phyloP scores from a whole-genome alignment of 2,329 filamentous ascomycete genomes.

The Didymella keratinophila region DNA sequence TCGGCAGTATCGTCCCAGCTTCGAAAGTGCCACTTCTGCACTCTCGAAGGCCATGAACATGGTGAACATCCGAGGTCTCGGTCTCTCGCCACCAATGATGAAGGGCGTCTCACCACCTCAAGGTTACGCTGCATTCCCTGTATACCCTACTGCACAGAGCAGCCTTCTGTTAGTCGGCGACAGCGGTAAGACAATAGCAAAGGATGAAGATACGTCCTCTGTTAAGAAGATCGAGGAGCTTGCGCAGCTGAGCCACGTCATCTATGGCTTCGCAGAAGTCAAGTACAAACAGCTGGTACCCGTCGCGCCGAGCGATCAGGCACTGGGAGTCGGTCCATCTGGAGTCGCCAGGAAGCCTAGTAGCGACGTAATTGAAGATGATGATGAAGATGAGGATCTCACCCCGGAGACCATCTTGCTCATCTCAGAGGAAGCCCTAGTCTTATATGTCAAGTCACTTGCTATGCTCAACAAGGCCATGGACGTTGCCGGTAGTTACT shows the following conservation, averaged over 20 bases:
- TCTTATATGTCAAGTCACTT: conserved; percentile 94
- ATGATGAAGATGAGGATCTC: conserved; percentile 69
- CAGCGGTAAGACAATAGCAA: conserved; percentile 65
- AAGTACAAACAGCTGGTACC: conserved; percentile 98
- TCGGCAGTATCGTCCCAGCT: conserved; percentile 74
- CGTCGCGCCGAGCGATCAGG: conserved; percentile 76
- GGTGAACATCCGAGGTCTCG: conserved; percentile 80
- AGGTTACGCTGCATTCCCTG: conserved; percentile 81
- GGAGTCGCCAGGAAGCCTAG: conserved; percentile 51
- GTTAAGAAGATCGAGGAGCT: conserved; percentile 88
- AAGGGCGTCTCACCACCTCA: conserved; percentile 75
- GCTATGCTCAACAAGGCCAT: conserved; percentile 91
- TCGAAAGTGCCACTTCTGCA: conserved; percentile 84
- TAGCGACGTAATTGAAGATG: conserved; percentile 59
- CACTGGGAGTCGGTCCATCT: conserved; percentile 66
- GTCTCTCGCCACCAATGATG: conserved; percentile 68
- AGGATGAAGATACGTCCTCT: conserved; percentile 81
- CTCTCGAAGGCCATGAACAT: conserved; percentile 95
- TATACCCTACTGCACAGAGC: conserved; percentile 78
- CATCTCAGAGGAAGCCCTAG: conserved; percentile 91
- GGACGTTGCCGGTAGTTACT: conserved; percentile 94
- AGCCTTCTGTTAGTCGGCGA: conserved; percentile 70
- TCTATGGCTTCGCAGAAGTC: conserved; percentile 97
- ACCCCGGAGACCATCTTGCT: conserved; percentile 86
- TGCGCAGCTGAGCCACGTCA: conserved; percentile 91